A percentile compares a stretch with the other conserved stretches of the same genome.
phyloP scores from a whole-genome alignment of 2,329 filamentous ascomycete species.

The Colletotrichum sp. region DNA sequence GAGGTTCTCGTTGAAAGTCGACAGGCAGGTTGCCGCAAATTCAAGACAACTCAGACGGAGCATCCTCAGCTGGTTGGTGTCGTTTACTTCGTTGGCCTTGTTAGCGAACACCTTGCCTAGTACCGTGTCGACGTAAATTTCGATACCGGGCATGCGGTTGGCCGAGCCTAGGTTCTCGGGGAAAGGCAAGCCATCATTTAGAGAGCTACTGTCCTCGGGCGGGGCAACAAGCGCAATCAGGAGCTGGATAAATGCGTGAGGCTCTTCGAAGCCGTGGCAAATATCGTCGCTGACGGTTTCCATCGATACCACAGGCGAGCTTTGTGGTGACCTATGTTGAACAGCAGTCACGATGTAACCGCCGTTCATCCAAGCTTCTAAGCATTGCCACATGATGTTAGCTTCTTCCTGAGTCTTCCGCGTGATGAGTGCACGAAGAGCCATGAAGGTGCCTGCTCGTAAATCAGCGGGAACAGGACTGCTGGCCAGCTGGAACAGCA shows the following conservation, averaged over 20 bases:
- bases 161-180: slow-evolving; percentile 82
- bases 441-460: slow-evolving; percentile 82
- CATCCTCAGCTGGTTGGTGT: slow-evolving; percentile 72
- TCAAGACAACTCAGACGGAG: slow-evolving; percentile 82
- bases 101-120: slow-evolving; percentile 78
- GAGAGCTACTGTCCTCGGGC: slow-evolving; percentile 59
- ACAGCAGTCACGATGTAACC: slow-evolving; percentile 43
- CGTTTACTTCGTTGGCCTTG: slow-evolving; percentile 68
- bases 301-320: slow-evolving; percentile 45
- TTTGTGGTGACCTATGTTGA: slow-evolving; percentile 33
- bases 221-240: slow-evolving; percentile 76
- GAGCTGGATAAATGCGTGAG: slow-evolving; percentile 81
- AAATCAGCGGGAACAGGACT: slow-evolving; percentile 78
- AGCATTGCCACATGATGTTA: slow-evolving; percentile 76
- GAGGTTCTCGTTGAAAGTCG: slow-evolving; percentile 92
- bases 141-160: slow-evolving; percentile 81
- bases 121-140: slow-evolving; percentile 91
- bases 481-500: slow-evolving; percentile 80
- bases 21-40: slow-evolving; percentile 80
- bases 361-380: slow-evolving; percentile 82
- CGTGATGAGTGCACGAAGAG: slow-evolving; percentile 76
- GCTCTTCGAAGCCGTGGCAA: slow-evolving; percentile 81
- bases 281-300: slow-evolving; percentile 77
- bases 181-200: slow-evolving; percentile 82
- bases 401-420: slow-evolving; percentile 73